A percentile compares a stretch with the other conserved stretches of the same genome.
Conservation (phyloP, 2,329 filamentous ascomycete genomes). For the Arthrobotrys sphaeroides region DNA sequence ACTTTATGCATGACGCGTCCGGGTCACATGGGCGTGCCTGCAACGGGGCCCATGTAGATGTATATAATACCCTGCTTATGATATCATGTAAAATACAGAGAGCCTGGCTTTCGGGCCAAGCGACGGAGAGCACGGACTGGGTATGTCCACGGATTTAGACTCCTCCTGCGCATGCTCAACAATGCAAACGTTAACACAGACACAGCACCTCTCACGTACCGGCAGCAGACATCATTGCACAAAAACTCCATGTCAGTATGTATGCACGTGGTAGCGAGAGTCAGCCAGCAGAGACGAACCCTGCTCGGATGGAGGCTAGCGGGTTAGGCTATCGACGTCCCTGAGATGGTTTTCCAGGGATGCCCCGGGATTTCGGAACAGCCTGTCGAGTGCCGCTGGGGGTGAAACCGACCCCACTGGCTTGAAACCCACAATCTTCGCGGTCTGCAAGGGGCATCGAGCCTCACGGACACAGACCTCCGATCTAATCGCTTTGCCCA, state of each 20-base stretch:
- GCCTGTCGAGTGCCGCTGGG: slow-evolving; percentile 26
- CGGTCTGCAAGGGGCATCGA: slow-evolving; percentile 12
- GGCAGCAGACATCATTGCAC: too few relatives aligned
- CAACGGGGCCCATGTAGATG: neutral
- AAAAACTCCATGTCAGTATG: too few relatives aligned
- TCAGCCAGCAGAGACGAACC: neutral
- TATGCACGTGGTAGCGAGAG: neutral
- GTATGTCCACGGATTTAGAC: too few relatives aligned
- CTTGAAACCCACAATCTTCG: slow-evolving; percentile 26
- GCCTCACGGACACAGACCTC: slow-evolving; percentile 37
- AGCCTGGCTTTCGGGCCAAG: too few relatives aligned
- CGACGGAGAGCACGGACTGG: too few relatives aligned
- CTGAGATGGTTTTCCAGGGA: neutral
- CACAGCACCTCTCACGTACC: too few relatives aligned
- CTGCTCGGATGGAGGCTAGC: neutral
- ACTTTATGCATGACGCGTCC: slow-evolving; percentile 47
- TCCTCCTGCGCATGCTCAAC: too few relatives aligned
- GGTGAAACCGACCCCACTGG: slow-evolving; percentile 2
- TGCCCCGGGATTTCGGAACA: slow-evolving; percentile 49
- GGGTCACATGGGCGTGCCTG: slow-evolving; percentile 32
- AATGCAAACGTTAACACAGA: too few relatives aligned
- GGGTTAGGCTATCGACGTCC: neutral
- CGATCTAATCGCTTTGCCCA: slow-evolving; percentile 11
- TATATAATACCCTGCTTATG: neutral
- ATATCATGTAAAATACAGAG: neutral